A percentile compares a stretch with the other conserved stretches of the same genome.
Conservation (phyloP, 371 early-diverging fungal genomes). For the Cokeromyces recurvatus region DNA sequence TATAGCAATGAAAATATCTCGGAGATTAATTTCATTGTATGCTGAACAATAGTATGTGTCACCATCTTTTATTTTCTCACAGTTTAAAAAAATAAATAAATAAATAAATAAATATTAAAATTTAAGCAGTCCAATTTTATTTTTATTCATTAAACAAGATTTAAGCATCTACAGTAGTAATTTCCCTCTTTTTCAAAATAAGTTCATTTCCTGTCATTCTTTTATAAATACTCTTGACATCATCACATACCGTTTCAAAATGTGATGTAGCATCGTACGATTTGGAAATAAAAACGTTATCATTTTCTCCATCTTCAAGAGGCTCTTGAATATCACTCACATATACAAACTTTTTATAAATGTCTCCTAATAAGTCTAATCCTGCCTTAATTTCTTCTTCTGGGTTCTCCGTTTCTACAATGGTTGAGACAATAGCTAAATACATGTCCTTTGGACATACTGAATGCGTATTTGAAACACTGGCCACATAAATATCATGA, state of each 20-base stretch:
- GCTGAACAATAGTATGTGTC: no score
- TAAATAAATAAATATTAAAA: no score
- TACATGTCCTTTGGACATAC: conserved; percentile 86
- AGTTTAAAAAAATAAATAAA: no score
- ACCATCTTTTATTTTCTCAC: no score
- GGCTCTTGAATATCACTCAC: conserved; percentile 86
- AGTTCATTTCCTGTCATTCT: conserved; percentile 88
- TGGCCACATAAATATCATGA: conserved; percentile 94
- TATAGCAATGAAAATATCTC: no score
- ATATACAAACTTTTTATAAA: conserved; percentile 86
- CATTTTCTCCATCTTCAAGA: conserved; percentile 71
- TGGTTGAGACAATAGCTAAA: conserved; percentile 93
- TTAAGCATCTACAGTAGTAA: no score
- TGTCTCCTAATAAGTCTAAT: conserved; percentile 84
- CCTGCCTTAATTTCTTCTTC: conserved; percentile 88
- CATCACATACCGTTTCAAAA: conserved; percentile 97
- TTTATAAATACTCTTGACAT: conserved; percentile 91
- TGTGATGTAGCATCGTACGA: conserved; percentile 98
- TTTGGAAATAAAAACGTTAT: conserved; percentile 86
- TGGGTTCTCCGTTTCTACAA: conserved; percentile 87
- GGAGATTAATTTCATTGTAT: no score
- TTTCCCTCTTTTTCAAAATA: conserved; percentile 60
- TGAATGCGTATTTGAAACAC: conserved; percentile 84
- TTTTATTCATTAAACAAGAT: no score
- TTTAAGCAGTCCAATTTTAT: no score